These are phyloP conservation scores for Aspergillus leporis DNA, from an alignment of 495 filamentous ascomycete species.

Conservation along the genomic window DNA sequence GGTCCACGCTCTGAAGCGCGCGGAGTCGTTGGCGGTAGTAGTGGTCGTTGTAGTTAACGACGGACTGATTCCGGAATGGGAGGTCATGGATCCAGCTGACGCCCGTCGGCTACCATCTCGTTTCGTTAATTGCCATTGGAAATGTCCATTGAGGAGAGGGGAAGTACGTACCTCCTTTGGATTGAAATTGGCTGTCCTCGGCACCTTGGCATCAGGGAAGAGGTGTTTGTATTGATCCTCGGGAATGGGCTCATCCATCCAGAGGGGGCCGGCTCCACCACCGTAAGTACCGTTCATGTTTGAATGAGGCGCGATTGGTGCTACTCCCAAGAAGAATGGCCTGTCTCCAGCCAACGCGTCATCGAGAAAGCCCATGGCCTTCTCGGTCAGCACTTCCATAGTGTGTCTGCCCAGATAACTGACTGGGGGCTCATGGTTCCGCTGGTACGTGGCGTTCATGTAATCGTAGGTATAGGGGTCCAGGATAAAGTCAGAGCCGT, in stretches of 20 bases:
- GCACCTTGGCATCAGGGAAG: slow-evolving; percentile 34
- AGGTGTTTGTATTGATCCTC: slow-evolving; percentile 35
- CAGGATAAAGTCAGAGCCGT: slow-evolving; percentile 56
- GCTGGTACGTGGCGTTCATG: slow-evolving; percentile 57
- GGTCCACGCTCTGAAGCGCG: slow-evolving; percentile 67
- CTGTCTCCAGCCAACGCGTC: slow-evolving; percentile 51
- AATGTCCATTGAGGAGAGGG: no score
- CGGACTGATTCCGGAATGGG: slow-evolving; percentile 49
- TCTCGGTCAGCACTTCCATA: slow-evolving; percentile 55
- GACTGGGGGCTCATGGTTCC: slow-evolving; percentile 51
- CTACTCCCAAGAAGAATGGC: slow-evolving; percentile 69
- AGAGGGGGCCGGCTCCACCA: slow-evolving; percentile 12
- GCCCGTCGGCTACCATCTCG: slow-evolving; percentile 55
- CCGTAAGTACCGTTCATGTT: slow-evolving; percentile 45
- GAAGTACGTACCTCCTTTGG: slow-evolving; percentile 27
- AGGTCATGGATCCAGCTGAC: slow-evolving; percentile 63
- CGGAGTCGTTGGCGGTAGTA: slow-evolving; percentile 66
- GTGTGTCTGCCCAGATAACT: slow-evolving; percentile 52
- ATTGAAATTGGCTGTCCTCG: slow-evolving; percentile 24
- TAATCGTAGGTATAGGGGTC: slow-evolving; percentile 67
- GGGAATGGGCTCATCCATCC: slow-evolving; percentile 55
- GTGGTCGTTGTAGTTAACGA: slow-evolving; percentile 65
- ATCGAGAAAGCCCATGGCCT: slow-evolving; percentile 57
- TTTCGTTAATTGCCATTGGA: no score
- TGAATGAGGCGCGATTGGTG: slow-evolving; percentile 66